These are phyloP conservation scores for Helichrysum umbraculigerum DNA, from an alignment of 129 eudicot species.

Conservation along the genomic window DNA sequence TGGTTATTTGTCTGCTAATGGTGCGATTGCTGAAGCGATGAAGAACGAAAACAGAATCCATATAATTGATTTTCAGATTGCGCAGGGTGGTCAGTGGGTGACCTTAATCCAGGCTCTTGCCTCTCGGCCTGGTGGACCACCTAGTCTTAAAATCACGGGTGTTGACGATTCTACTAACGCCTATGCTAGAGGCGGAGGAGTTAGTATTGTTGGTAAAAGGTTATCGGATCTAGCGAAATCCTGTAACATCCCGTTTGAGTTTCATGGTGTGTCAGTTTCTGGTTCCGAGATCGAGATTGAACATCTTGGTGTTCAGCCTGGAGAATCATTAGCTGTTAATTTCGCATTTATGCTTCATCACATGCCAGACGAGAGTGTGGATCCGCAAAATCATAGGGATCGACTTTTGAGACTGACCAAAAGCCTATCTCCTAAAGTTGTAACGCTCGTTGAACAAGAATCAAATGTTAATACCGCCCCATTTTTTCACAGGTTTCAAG, in stretches of 20 bases:
- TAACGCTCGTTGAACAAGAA: conserved; percentile 61
- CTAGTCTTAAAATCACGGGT: conserved; percentile 49
- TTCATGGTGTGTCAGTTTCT: conserved; percentile 36
- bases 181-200: conserved; percentile 45
- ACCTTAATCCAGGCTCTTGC: conserved; percentile 61
- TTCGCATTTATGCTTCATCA: conserved; percentile 59
- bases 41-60: conserved; percentile 54
- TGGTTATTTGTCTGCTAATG: conserved; percentile 63
- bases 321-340: conserved; percentile 59
- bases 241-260: conserved; percentile 60
- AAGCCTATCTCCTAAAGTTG: conserved; percentile 55
- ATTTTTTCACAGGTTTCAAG: conserved; percentile 46
- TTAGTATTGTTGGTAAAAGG: conserved; percentile 46
- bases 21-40: conserved; percentile 66
- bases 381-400: conserved; percentile 48
- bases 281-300: conserved; percentile 31
- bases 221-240: conserved; percentile 41
- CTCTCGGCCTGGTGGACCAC: conserved; percentile 68
- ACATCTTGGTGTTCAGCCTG: conserved; percentile 40
- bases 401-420: conserved; percentile 47
- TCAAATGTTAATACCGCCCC: conserved; percentile 49
- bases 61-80: conserved; percentile 59
- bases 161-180: conserved; percentile 44
- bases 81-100: conserved; percentile 57
- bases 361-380: conserved; percentile 66